Evolutionary conservation across 495 filamentous ascomycete genomes (phyloP).

Genomic region (Penicillium macrosclerotiorum): DNA sequence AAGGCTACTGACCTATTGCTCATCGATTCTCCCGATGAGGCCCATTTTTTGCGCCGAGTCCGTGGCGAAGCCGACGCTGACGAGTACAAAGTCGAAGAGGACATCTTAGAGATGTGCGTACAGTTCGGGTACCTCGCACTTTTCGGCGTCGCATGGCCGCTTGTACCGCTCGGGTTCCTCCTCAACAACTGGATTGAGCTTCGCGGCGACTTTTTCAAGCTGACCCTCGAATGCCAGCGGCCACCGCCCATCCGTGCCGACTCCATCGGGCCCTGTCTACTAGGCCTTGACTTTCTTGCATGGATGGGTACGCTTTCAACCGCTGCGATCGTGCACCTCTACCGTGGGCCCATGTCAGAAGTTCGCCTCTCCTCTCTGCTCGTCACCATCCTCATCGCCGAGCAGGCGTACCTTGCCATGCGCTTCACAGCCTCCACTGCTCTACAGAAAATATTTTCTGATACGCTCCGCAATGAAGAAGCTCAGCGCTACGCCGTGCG

Average conservation of each 20-base stretch:
- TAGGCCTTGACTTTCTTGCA: constrained; percentile 77
- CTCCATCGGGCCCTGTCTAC: constrained; percentile 89
- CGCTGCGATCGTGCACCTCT: constrained; percentile 82
- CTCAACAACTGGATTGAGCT: constrained; percentile 95
- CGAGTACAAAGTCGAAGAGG: constrained; percentile 71
- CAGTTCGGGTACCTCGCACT: constrained; percentile 74
- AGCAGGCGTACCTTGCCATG: constrained; percentile 76
- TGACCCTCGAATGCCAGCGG: constrained; percentile 81
- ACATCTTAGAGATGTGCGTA: constrained; percentile 46
- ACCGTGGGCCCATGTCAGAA: constrained; percentile 59
- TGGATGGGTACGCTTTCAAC: constrained; percentile 88
- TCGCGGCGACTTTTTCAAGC: constrained; percentile 88
- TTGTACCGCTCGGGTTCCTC: constrained; percentile 81
- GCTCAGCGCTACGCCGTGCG: constrained; percentile 68
- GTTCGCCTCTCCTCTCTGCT: constrained; percentile 73
- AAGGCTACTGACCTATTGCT: constrained; percentile 27
- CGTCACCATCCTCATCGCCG: constrained; percentile 74
- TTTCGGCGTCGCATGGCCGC: constrained; percentile 90
- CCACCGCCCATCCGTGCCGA: constrained; percentile 87
- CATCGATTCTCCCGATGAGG: constrained; percentile 65
- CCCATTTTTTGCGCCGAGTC: constrained; percentile 70
- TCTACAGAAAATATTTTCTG: constrained; percentile 71
- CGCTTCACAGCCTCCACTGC: constrained; percentile 64
- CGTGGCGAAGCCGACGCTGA: constrained; percentile 78
- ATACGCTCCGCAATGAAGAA: constrained; percentile 73